phyloP scores from a whole-genome alignment of 1,139 yeast species.

The Yamadazyma diddensiae region DNA sequence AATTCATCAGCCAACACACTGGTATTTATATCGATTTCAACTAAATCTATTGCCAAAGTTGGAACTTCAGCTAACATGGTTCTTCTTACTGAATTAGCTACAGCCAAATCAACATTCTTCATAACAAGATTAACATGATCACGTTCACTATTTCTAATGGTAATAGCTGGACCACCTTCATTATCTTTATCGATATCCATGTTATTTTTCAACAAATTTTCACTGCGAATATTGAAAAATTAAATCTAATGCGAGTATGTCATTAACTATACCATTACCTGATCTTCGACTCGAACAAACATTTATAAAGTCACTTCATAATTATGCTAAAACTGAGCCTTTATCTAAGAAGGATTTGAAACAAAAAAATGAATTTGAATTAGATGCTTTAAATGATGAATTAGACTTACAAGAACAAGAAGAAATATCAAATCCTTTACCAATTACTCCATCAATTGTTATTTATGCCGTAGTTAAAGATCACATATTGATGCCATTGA shows the following conservation, averaged over 20 bases:
- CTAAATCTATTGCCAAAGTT: slow-evolving; percentile 91
- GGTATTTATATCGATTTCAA: slow-evolving; percentile 89
- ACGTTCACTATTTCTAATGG: slow-evolving; percentile 78
- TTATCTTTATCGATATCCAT: slow-evolving; percentile 36
- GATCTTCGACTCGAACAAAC: slow-evolving; percentile 67
- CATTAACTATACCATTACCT: slow-evolving; percentile 33
- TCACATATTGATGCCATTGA: slow-evolving; percentile 65
- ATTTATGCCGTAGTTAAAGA: slow-evolving; percentile 59
- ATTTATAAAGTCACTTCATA: slow-evolving; percentile 47
- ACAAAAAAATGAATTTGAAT: slow-evolving; percentile 20
- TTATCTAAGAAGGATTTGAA: slow-evolving; percentile 9
- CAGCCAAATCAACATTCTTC: slow-evolving; percentile 81
- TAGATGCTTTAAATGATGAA: slow-evolving; percentile 19
- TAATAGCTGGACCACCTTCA: slow-evolving; percentile 66
- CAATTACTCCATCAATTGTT: slow-evolving; percentile 47
- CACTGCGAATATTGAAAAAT: slow-evolving; percentile 1
- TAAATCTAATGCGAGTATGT: not conserved
- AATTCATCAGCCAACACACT: slow-evolving; percentile 97
- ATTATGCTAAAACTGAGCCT: slow-evolving; percentile 23
- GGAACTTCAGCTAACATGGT: slow-evolving; percentile 96
- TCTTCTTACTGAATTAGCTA: slow-evolving; percentile 91
- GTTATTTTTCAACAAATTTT: not conserved
- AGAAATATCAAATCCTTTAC: slow-evolving; percentile 22
- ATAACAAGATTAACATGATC: slow-evolving; percentile 90
- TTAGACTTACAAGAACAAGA: slow-evolving; percentile 23